phyloP scores from a whole-genome alignment of 192 early-diverging fungal species.

The Podila minutissima region DNA sequence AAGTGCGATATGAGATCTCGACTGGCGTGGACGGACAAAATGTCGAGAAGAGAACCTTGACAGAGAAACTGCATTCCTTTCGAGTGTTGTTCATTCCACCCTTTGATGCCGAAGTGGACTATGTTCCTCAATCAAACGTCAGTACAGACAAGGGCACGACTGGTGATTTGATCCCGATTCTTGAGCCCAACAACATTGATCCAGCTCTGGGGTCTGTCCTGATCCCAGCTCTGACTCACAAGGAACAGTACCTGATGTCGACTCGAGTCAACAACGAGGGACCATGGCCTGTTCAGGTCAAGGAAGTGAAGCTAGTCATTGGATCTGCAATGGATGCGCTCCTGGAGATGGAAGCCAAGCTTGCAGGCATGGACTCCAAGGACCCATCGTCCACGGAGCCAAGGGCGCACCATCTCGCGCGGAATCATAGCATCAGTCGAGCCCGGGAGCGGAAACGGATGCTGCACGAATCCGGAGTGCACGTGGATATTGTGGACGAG shows the following conservation, averaged over 20 bases:
- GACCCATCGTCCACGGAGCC: background rate
- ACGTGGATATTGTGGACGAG: conserved; percentile 28
- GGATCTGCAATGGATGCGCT: conserved; percentile 8
- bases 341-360: background rate
- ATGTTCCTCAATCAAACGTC: conserved; percentile 24
- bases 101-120: conserved; percentile 62
- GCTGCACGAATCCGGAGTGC: conserved; percentile 25
- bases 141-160: conserved; percentile 21
- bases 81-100: conserved; percentile 64
- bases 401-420: background rate
- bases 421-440: conserved; percentile 38
- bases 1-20: conserved; percentile 54
- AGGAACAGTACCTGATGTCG: conserved; percentile 31
- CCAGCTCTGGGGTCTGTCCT: conserved; percentile 60
- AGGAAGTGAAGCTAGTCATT: conserved; percentile 29
- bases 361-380: conserved; percentile 1
- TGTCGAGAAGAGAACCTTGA: conserved; percentile 38
- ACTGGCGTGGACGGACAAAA: conserved; percentile 27
- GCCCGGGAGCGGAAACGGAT: conserved; percentile 18
- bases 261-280: conserved; percentile 48
- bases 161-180: conserved; percentile 1
- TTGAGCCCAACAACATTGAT: conserved; percentile 17
- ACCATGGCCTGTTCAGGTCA: conserved; percentile 40
- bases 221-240: conserved; percentile 54
- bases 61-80: conserved; percentile 65